phyloP scores from a whole-genome alignment of 179 eudicot genomes.

The Silene vulgaris region DNA sequence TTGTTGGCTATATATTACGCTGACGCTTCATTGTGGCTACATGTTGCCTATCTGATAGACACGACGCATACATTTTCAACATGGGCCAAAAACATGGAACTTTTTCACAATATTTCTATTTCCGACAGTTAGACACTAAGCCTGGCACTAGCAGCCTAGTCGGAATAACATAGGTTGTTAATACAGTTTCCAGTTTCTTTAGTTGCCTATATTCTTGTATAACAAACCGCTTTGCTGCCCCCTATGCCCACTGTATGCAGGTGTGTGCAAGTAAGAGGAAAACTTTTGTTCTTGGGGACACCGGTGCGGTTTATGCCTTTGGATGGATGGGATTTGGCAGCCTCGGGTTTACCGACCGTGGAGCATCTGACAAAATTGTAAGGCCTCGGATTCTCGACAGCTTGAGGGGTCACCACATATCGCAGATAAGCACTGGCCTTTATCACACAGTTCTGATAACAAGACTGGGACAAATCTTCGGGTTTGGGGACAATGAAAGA shows the following conservation, averaged over 20 bases:
- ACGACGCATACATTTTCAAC: too few relatives aligned
- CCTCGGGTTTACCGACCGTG: conserved; percentile 80
- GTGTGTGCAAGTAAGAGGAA: conserved; percentile 97
- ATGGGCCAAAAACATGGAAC: too few relatives aligned
- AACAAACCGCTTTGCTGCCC: background rate
- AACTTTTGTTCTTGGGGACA: conserved; percentile 72
- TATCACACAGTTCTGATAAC: conserved; percentile 85
- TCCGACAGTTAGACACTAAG: background rate
- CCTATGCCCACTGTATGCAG: conserved; percentile 29
- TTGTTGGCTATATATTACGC: background rate
- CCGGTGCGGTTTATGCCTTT: conserved; percentile 70
- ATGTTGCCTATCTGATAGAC: too few relatives aligned
- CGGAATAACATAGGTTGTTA: background rate
- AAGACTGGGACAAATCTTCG: conserved; percentile 61
- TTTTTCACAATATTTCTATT: too few relatives aligned
- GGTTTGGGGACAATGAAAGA: conserved; percentile 93
- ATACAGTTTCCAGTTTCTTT: background rate
- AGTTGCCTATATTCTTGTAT: too few relatives aligned
- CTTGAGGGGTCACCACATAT: conserved; percentile 59
- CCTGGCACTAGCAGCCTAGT: background rate
- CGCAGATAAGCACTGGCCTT: conserved; percentile 89
- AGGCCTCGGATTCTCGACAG: conserved; percentile 61
- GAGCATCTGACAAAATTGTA: conserved; percentile 59
- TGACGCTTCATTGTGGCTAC: too few relatives aligned
- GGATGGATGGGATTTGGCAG: conserved; percentile 99